Evolutionary conservation across 2,329 filamentous ascomycete species (phyloP).

Genomic region (Oidium heveae): DNA sequence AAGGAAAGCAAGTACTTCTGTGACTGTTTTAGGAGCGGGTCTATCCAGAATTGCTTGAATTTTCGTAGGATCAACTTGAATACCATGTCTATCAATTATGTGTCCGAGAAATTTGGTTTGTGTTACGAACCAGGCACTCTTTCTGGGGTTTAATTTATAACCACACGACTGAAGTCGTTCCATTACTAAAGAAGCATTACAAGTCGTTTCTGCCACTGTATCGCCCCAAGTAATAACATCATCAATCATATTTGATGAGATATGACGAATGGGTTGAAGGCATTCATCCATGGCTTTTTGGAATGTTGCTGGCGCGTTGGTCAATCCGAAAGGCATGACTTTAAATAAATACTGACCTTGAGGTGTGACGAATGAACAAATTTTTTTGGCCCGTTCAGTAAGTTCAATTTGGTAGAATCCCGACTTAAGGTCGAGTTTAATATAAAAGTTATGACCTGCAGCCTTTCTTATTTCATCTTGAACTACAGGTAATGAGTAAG

Average conservation of each 20-base stretch:
- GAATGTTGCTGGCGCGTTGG: background rate
- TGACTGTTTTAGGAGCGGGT: background rate
- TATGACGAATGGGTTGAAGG: background rate
- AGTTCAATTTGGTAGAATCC: conserved; percentile 1
- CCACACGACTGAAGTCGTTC: background rate
- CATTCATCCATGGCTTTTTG: background rate
- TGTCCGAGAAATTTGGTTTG: background rate
- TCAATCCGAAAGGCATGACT: background rate
- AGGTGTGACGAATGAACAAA: background rate
- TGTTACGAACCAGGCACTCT: background rate
- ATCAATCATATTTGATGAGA: background rate
- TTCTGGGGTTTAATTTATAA: background rate
- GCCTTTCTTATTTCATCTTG: background rate
- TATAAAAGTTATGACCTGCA: background rate
- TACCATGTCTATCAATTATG: background rate
- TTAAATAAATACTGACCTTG: background rate
- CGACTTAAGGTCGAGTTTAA: background rate
- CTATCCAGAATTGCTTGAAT: background rate
- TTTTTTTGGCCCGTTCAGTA: background rate
- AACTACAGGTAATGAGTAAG: background rate
- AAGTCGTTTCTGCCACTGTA: background rate
- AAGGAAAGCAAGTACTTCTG: background rate
- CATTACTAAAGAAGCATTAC: background rate
- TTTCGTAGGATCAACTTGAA: background rate
- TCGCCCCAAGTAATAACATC: background rate